A percentile compares a stretch with the other conserved stretches of the same genome.
Conservation (phyloP, 176 grass and related monocot genomes). For the Carex scoparia region DNA sequence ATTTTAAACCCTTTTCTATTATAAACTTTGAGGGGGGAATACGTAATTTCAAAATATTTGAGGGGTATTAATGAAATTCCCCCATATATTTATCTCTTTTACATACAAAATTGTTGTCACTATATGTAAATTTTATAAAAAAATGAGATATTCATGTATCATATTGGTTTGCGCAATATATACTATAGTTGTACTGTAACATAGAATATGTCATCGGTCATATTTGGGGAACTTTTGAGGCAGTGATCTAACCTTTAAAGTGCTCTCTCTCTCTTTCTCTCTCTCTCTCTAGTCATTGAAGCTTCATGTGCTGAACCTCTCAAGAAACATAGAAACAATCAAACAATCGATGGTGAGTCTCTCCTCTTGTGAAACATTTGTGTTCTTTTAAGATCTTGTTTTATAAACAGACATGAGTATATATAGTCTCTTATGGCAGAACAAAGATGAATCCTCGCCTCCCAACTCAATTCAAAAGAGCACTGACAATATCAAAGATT, state of each 20-base stretch:
- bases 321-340: conserved; percentile 67
- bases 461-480: conserved; percentile 22
- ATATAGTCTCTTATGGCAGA: conserved; percentile 15
- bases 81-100: neutral
- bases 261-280: neutral
- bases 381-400: conserved; percentile 20
- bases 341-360: conserved; percentile 53
- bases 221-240: conserved; percentile 1
- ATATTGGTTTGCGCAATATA: neutral
- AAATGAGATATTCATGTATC: neutral
- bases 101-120: neutral
- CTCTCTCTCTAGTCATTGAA: conserved; percentile 62
- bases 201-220: neutral
- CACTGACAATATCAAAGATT: conserved; percentile 6
- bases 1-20: too few species aligned
- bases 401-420: neutral
- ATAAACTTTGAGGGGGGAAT: too few species aligned
- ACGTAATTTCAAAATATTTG: too few species aligned
- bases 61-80: too few species aligned
- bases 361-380: conserved; percentile 9
- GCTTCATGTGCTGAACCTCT: conserved; percentile 79
- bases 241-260: conserved; percentile 14
- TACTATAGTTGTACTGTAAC: neutral
- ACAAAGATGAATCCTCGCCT: conserved; percentile 18
- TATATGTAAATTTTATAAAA: neutral